These are phyloP conservation scores for Cochlearia excelsa DNA, from an alignment of 345 rosid genomes.

Conservation along the genomic window DNA sequence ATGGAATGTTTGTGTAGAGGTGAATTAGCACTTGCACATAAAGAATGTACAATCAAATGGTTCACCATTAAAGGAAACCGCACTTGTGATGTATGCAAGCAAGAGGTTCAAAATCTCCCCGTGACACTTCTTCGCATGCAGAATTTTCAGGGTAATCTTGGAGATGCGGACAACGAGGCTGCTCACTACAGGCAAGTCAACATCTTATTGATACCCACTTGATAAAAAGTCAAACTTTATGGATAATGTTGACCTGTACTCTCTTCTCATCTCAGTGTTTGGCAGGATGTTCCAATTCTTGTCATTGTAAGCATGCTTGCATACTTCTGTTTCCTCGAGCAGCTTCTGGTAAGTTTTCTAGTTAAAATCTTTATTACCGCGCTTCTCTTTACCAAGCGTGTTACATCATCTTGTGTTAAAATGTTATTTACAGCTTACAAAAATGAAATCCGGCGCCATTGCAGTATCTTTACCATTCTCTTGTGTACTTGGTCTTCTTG, in stretches of 20 bases:
- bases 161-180: slow-evolving; percentile 26
- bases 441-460: neutral
- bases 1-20: slow-evolving; percentile 99
- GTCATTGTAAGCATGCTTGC: neutral
- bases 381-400: neutral
- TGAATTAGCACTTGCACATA: slow-evolving; percentile 84
- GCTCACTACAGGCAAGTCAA: slow-evolving; percentile 59
- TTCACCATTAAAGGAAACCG: slow-evolving; percentile 95
- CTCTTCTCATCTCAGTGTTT: slow-evolving; percentile 5
- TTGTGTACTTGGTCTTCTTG: neutral
- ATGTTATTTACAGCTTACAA: neutral
- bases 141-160: slow-evolving; percentile 40
- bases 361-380: too few species aligned
- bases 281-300: neutral
- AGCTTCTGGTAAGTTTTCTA: neutral
- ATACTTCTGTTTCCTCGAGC: neutral
- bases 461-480: neutral
- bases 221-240: neutral
- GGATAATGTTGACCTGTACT: slow-evolving; percentile 3
- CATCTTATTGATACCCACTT: neutral
- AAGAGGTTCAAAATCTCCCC: slow-evolving; percentile 87
- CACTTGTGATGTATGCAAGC: slow-evolving; percentile 93
- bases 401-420: too few species aligned
- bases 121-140: slow-evolving; percentile 87
- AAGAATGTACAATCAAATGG: slow-evolving; percentile 93